Evolutionary conservation across 1,284 basidiomycete genomes (phyloP).

Genomic region (Tilletia caries): DNA sequence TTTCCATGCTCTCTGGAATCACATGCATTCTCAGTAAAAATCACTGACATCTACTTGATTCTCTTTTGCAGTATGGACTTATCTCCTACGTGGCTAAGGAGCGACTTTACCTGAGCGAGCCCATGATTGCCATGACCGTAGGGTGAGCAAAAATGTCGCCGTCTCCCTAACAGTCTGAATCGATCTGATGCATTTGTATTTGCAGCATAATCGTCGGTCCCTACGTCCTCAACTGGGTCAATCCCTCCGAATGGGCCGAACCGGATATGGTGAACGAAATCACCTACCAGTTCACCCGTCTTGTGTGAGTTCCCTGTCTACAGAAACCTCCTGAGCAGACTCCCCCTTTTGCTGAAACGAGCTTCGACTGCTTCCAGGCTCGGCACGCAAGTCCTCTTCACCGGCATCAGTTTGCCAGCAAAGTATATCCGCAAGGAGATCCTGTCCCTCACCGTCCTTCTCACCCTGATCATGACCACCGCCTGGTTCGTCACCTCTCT

Average conservation of each 20-base stretch:
- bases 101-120: conserved; percentile 48
- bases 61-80: conserved; percentile 39
- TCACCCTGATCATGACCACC: conserved; percentile 55
- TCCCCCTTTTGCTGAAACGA: not conserved
- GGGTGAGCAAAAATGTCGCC: too few species aligned
- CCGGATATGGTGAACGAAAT: conserved; percentile 36
- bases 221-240: conserved; percentile 48
- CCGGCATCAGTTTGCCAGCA: conserved; percentile 54
- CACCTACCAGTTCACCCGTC: conserved; percentile 54
- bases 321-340: not conserved
- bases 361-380: conserved; percentile 16
- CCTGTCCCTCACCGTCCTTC: conserved; percentile 50
- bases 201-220: conserved; percentile 44
- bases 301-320: conserved; percentile 32
- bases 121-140: conserved; percentile 44
- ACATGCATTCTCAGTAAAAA: not conserved
- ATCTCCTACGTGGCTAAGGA: conserved; percentile 49
- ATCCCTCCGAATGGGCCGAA: conserved; percentile 42
- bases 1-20: too few species aligned
- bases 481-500: conserved; percentile 55
- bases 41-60: not conserved
- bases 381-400: conserved; percentile 54
- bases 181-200: not conserved
- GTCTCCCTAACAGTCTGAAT: not conserved
- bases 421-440: conserved; percentile 48